Conservation (phyloP, 1,284 basidiomycete genomes). For the Ustilago lituana region DNA sequence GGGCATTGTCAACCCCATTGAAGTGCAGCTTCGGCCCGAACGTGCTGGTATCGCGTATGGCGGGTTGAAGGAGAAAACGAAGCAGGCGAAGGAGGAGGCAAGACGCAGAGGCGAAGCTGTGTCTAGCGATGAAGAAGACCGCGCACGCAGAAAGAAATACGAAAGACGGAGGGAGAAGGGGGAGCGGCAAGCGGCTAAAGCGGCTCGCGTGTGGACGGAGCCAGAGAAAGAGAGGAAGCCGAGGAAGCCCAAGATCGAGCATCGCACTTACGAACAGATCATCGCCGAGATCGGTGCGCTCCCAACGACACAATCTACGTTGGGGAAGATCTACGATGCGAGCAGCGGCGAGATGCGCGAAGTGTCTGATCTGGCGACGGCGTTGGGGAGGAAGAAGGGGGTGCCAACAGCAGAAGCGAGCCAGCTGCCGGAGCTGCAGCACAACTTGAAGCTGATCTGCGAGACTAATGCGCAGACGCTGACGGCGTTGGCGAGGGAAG, state of each 20-base stretch:
- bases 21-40: conserved; percentile 63
- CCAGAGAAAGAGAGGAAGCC: conserved; percentile 43
- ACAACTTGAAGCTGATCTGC: conserved; percentile 88
- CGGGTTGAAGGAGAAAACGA: conserved; percentile 63
- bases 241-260: conserved; percentile 55
- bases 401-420: conserved; percentile 9
- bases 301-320: conserved; percentile 13
- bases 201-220: conserved; percentile 46
- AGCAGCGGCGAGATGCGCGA: conserved; percentile 46
- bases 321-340: conserved; percentile 62
- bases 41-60: conserved; percentile 65
- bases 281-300: conserved; percentile 51
- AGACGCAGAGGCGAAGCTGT: conserved; percentile 42
- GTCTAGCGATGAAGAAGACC: conserved; percentile 48
- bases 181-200: conserved; percentile 60
- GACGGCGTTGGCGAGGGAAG: conserved; percentile 87
- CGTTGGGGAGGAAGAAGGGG: conserved; percentile 38
- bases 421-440: conserved; percentile 87
- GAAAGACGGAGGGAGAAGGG: conserved; percentile 68
- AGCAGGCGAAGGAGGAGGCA: conserved; percentile 58
- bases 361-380: conserved; percentile 53
- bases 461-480: conserved; percentile 84
- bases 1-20: conserved; percentile 64
- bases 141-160: background rate
- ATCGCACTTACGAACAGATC: conserved; percentile 66